phyloP scores from a whole-genome alignment of 2,329 filamentous ascomycete species.

The Beauveria asiatica region DNA sequence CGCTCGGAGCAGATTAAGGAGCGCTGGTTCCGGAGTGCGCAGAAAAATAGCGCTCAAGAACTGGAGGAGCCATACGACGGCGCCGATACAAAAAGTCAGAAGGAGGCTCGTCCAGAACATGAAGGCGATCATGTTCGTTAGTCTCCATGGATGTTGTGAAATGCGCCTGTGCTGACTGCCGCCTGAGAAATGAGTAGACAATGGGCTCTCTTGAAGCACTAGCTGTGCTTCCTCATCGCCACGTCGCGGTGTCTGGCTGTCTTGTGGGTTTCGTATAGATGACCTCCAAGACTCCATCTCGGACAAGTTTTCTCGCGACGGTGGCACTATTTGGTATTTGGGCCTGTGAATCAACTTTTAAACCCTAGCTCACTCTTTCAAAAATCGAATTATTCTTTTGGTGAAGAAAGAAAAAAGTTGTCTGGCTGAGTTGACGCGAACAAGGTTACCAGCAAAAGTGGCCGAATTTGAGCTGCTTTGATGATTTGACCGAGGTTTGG shows the following conservation, averaged over 20 bases:
- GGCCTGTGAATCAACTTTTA: neutral
- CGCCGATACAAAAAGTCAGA: neutral
- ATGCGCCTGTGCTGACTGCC: neutral
- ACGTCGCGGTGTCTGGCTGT: neutral
- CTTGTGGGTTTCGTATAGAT: neutral
- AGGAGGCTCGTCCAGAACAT: neutral
- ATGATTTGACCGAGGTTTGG: no score
- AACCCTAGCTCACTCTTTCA: neutral
- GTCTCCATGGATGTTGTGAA: neutral
- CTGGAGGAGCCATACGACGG: neutral
- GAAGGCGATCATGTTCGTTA: neutral
- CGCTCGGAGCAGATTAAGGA: neutral
- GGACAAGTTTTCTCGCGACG: neutral
- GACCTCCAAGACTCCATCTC: neutral
- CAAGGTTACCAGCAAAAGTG: neutral
- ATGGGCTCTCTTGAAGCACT: neutral
- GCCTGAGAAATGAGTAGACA: no score
- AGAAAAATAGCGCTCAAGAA: neutral
- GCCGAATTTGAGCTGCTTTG: neutral
- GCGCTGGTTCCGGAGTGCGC: neutral
- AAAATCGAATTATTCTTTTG: neutral
- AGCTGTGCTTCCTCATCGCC: neutral
- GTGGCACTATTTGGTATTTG: neutral
- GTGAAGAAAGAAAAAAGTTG: neutral
- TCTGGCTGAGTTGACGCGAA: neutral